Conservation (phyloP, 2,329 filamentous ascomycete genomes). For the Onygenales sp. region DNA sequence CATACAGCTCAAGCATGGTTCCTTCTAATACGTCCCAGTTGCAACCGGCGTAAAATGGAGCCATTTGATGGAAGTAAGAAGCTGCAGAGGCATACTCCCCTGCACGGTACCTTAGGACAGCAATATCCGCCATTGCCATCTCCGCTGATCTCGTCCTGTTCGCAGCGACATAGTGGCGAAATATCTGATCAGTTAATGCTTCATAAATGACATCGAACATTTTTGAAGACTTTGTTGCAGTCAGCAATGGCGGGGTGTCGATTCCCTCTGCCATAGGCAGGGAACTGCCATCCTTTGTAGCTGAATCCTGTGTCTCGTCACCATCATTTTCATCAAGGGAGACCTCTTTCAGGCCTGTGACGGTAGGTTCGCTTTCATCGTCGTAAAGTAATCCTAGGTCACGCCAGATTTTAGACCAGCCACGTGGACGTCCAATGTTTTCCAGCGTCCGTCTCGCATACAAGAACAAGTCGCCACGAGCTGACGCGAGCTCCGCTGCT, state of each 20-base stretch:
- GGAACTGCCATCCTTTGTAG: not conserved
- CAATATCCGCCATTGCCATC: conserved; percentile 72
- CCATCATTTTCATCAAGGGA: conserved; percentile 25
- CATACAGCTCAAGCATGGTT: conserved; percentile 77
- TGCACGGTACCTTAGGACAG: conserved; percentile 68
- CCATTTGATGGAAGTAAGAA: conserved; percentile 66
- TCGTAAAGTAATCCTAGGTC: conserved; percentile 39
- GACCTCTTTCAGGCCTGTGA: conserved; percentile 25
- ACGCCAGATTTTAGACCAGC: conserved; percentile 71
- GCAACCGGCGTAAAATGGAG: conserved; percentile 66
- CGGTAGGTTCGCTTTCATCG: conserved; percentile 19
- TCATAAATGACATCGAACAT: conserved; percentile 62
- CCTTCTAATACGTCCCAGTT: conserved; percentile 74
- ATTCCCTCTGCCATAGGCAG: conserved; percentile 36
- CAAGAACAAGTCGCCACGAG: conserved; percentile 70
- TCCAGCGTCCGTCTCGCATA: conserved; percentile 73
- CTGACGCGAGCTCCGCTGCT: conserved; percentile 71
- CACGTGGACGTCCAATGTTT: conserved; percentile 58
- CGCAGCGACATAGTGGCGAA: conserved; percentile 73
- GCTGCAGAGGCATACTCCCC: conserved; percentile 66
- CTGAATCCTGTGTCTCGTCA: conserved; percentile 11
- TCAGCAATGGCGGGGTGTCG: conserved; percentile 47
- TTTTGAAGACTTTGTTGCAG: conserved; percentile 51
- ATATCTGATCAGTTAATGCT: conserved; percentile 71
- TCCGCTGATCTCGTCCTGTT: conserved; percentile 70